Evolutionary conservation across 768 basidiomycete genomes (phyloP).

Genomic region (Naganishia randhawae): DNA sequence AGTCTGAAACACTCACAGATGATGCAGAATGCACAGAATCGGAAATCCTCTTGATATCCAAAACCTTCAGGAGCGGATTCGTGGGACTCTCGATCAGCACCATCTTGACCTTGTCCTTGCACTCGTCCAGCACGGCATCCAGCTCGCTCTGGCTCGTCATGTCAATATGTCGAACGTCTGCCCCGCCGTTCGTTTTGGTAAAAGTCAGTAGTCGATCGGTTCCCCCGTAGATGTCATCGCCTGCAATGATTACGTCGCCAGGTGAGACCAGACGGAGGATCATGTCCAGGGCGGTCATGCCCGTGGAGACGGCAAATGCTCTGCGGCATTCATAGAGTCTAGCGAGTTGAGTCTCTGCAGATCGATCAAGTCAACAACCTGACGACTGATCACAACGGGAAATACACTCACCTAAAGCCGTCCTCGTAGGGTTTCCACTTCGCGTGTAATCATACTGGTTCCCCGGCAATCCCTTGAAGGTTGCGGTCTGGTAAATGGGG

Average conservation of each 20-base stretch:
- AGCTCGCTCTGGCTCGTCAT: conserved; percentile 54
- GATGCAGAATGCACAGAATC: conserved; percentile 66
- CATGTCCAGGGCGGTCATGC: conserved; percentile 95
- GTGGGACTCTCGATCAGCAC: conserved; percentile 96
- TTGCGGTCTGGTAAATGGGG: conserved; percentile 96
- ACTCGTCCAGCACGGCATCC: conserved; percentile 21
- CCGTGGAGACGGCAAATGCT: conserved; percentile 89
- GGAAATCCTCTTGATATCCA: conserved; percentile 78
- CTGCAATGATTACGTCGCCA: conserved; percentile 90
- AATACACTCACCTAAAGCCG: conserved; percentile 72
- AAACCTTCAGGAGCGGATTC: conserved; percentile 92
- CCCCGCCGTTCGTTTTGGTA: conserved; percentile 78
- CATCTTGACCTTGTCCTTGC: conserved; percentile 59
- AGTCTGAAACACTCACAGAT: conserved; percentile 34
- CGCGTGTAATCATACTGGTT: conserved; percentile 84
- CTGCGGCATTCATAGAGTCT: conserved; percentile 89
- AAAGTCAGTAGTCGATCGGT: conserved; percentile 92
- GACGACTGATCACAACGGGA: background rate
- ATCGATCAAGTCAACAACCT: background rate
- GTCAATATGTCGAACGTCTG: conserved; percentile 87
- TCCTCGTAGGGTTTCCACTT: conserved; percentile 94
- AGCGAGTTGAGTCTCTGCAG: conserved; percentile 87
- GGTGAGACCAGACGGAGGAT: conserved; percentile 91
- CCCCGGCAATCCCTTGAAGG: conserved; percentile 88
- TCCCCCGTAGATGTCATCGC: conserved; percentile 95